Base-by-base conservation (phyloP, 805 yeast species). In the Naumovozyma castellii region DNA sequence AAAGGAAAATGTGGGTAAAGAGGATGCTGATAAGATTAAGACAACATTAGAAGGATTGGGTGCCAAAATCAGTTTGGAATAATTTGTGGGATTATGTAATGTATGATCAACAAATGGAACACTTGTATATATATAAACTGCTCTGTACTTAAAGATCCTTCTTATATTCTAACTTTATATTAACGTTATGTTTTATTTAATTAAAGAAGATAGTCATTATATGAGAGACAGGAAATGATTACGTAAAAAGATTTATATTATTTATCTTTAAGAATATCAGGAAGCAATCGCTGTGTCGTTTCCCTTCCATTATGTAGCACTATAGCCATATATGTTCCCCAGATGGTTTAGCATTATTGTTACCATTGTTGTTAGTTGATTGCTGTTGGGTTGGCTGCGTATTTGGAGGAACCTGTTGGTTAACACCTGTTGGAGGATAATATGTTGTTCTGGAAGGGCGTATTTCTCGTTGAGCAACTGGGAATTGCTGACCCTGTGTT, bases 21-120 rank as follows among this genome's bases (percentile, higher is more conserved):
- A 85, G 61, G 99, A 92, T 56, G 97, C 97, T 50, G 97, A 90
- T 57, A 87, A 88, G 75, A 82, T 92, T 62, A 90, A 92, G 73
- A 72, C 84, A 45, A 78, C 94, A 46, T 74, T 92, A 60, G 98
- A 92, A 71, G 92, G 78, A 39, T 75, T 90, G 55, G 98, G 98
- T 64, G 98, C 95, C 49, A 92, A 92, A 75, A 75, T 92, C 57
- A 53, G 76, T 43, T 71, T 92, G 62, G 99, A 92, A 72, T 92
- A 78, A 66, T 28, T 12, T 29, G 5, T 29, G 10, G 10, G 27
- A 22, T 6, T 6, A 22, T 6, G 6, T 22, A 22, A 22, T 22
- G n/a, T n/a, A n/a, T 22, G 27, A 22, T 22, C 27, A 10, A 10
- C 27, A 16, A 13, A 18, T 28, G 16, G 19, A 30, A 30, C 18